A percentile compares a stretch with the other conserved stretches of the same genome.
These are phyloP conservation scores for Mimosa bimucronata DNA, from an alignment of 306 rosid species.

Conservation along the genomic window DNA sequence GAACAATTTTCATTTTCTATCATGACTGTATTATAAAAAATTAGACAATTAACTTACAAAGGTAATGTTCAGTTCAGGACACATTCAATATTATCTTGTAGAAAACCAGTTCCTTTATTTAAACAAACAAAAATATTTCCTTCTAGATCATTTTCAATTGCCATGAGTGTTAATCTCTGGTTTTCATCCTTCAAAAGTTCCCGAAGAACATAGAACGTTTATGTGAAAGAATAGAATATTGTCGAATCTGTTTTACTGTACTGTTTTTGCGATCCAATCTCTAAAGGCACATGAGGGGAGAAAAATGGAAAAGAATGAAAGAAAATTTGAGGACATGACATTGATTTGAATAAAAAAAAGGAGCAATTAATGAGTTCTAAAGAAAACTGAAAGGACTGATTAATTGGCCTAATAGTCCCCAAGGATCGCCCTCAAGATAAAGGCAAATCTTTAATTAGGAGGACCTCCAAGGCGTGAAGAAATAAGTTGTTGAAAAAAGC, in stretches of 20 bases:
- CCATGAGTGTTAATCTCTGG: not conserved
- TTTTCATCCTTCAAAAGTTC: conserved; percentile 5
- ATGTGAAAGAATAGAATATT: not conserved
- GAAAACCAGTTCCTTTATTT: not conserved
- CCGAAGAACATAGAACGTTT: not conserved
- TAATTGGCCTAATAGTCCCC: conserved; percentile 19
- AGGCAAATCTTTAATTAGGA: conserved; percentile 27
- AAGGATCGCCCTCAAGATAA: conserved; percentile 22
- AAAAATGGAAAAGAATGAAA: not conserved
- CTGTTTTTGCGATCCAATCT: not conserved
- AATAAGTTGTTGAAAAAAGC: not conserved
- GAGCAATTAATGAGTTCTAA: conserved; percentile 20
- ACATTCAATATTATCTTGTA: no score
- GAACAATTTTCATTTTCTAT: not conserved
- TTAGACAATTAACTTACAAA: no score
- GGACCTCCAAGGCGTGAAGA: conserved; percentile 20
- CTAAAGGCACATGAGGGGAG: not conserved
- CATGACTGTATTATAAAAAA: no score
- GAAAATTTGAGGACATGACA: conserved; percentile 12
- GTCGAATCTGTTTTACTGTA: not conserved
- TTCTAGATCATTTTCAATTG: not conserved
- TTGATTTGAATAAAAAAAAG: conserved; percentile 28
- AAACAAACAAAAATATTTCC: not conserved
- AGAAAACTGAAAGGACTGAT: conserved; percentile 6
- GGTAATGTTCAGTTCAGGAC: no score